A percentile compares a stretch with the other conserved stretches of the same genome.
These are phyloP conservation scores for Xylaria acuta DNA, from an alignment of 495 filamentous ascomycete genomes.

Conservation along the genomic window DNA sequence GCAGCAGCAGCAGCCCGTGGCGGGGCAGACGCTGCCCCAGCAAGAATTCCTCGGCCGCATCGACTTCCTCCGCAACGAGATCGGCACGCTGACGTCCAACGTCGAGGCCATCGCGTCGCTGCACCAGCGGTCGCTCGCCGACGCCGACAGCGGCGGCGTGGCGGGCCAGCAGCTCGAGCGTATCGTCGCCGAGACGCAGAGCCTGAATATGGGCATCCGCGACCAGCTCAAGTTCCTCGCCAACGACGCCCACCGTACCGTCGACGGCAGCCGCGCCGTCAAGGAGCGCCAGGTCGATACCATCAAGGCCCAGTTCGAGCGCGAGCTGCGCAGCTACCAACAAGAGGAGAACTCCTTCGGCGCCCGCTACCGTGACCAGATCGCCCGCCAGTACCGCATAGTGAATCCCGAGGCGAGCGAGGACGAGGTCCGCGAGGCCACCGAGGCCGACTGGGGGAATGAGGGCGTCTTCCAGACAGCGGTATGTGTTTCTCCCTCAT, in stretches of 20 bases:
- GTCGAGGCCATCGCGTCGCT: slow-evolving; percentile 63
- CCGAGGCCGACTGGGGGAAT: slow-evolving; percentile 71
- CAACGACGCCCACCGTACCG: slow-evolving; percentile 63
- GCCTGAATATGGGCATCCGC: slow-evolving; percentile 68
- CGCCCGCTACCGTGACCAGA: slow-evolving; percentile 70
- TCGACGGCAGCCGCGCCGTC: slow-evolving; percentile 55
- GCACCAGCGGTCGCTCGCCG: slow-evolving; percentile 65
- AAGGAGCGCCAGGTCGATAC: slow-evolving; percentile 68
- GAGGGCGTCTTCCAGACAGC: slow-evolving; percentile 80
- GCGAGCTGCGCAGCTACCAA: slow-evolving; percentile 66
- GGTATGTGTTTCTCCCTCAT: slow-evolving; percentile 52
- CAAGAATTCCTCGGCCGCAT: slow-evolving; percentile 67
- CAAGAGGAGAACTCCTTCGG: slow-evolving; percentile 70
- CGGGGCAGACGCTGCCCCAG: slow-evolving; percentile 50
- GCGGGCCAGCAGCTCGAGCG: slow-evolving; percentile 58
- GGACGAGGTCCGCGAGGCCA: slow-evolving; percentile 65
- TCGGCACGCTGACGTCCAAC: slow-evolving; percentile 59
- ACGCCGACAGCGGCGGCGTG: slow-evolving; percentile 55
- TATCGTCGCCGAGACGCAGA: slow-evolving; percentile 67
- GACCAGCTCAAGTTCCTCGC: slow-evolving; percentile 73
- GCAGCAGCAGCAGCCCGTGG: slow-evolving; percentile 36
- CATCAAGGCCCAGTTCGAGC: slow-evolving; percentile 69
- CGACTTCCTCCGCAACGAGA: slow-evolving; percentile 62
- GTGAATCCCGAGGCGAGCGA: slow-evolving; percentile 76
- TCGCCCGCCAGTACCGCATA: slow-evolving; percentile 74